Percentiles rank a stretch among this genome's conserved stretches.
Evolutionary conservation across 768 basidiomycete species (phyloP).

Genomic region (Lactifluus subvellereus): DNA sequence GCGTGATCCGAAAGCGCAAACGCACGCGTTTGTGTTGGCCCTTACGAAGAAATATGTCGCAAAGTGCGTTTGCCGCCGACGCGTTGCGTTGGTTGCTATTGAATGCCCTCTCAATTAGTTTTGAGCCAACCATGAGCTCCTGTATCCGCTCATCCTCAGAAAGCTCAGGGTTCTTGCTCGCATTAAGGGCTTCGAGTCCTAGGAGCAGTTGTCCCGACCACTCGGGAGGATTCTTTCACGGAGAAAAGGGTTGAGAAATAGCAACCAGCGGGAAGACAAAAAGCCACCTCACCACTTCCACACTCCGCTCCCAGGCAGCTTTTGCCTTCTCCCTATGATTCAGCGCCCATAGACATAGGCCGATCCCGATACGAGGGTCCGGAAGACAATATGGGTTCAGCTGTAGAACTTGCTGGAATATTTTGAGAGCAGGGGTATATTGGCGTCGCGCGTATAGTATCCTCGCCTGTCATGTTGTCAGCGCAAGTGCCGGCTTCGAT

Average conservation of each 20-base stretch:
- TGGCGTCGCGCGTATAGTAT: constrained; percentile 77
- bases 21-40: constrained; percentile 55
- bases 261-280: background rate
- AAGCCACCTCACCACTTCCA: constrained; percentile 63
- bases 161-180: constrained; percentile 65
- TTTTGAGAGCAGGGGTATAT: constrained; percentile 70
- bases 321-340: constrained; percentile 78
- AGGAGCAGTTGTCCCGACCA: constrained; percentile 79
- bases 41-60: constrained; percentile 71
- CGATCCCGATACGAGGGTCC: constrained; percentile 94
- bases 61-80: constrained; percentile 77
- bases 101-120: constrained; percentile 72
- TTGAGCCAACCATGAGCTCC: constrained; percentile 59
- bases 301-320: constrained; percentile 84
- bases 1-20: background rate
- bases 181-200: constrained; percentile 81
- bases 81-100: constrained; percentile 72
- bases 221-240: constrained; percentile 61
- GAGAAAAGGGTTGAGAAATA: background rate
- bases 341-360: constrained; percentile 88
- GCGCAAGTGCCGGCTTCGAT: background rate
- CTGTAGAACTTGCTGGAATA: constrained; percentile 80
- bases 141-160: constrained; percentile 57
- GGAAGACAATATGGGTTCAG: constrained; percentile 76
- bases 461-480: constrained; percentile 52